Evolutionary conservation across 108 stramenopile genomes (phyloP), one percentile per base, ranked within the genome.

Genomic region (Skeletonema grethae): DNA sequence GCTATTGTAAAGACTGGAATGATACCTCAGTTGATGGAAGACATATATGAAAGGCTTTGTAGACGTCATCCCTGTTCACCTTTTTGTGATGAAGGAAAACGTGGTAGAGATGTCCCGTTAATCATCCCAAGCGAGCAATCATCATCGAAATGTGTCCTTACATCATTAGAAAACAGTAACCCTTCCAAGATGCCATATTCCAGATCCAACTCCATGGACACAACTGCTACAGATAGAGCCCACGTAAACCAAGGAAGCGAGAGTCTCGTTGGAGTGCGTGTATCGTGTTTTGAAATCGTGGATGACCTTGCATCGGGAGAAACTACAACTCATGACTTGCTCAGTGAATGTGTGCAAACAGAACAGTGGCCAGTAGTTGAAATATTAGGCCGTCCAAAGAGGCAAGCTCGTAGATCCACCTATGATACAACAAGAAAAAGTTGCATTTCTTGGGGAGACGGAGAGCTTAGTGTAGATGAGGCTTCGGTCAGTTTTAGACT

Each of bases 291-390:
- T 28, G 67, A 68, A 36, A 57, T 68, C 28, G 67, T 68, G 34
- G 67, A 68, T 24, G 67, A 68, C 41, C 57, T 68, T 13, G 67
- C 67, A 20, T 57, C 56, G 24, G 67, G 67, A 24, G 34, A 68
- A 57, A 57, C 34, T 38, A 24, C 36, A 12, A 35, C 57, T 8
- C 22, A 68, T 57, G 67, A 68, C 20, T 57, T 68, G 28, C 57
- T 68, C 1, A 53, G 50, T 24, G 50, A 53, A 53, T 53, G 50
- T 24, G 50, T 22, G 50, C 50, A 8, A 53, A 53, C 50, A 53
- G 50, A 53, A 53, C 22, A 53, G 7, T 53, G 50, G 50, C 50
- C 50, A 8, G 22, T 22, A 24, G 18, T 1, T 53, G 50, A 22
- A 20, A 53, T 24, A 53, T 5, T 22, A 22, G 22, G 22, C 50